phyloP scores from a whole-genome alignment of 2,329 filamentous ascomycete genomes.

The Chrysosporium keratinophilum region DNA sequence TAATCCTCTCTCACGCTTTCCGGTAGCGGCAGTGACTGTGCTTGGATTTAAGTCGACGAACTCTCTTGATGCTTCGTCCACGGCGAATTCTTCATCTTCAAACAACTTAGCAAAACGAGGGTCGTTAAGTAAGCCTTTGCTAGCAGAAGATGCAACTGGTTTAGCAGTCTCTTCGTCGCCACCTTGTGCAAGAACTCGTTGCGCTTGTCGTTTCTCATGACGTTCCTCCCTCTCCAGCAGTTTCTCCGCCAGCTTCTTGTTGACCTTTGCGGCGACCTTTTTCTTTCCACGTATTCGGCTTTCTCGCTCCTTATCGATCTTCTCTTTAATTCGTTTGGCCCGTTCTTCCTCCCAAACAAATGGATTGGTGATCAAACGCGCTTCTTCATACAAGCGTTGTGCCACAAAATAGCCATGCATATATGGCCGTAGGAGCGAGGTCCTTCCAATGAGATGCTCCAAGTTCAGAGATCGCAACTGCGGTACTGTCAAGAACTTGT shows the following conservation, averaged over 20 bases:
- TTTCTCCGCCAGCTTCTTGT: conserved; percentile 55
- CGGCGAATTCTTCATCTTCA: conserved; percentile 82
- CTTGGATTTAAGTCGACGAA: conserved; percentile 85
- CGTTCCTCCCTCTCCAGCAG: conserved; percentile 52
- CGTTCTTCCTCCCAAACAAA: conserved; percentile 89
- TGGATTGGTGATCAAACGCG: conserved; percentile 81
- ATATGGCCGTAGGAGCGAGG: conserved; percentile 80
- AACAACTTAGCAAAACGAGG: conserved; percentile 81
- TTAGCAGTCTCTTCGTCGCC: conserved; percentile 41
- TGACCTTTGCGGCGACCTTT: conserved; percentile 84
- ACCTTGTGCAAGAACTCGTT: conserved; percentile 44
- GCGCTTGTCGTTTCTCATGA: conserved; percentile 35
- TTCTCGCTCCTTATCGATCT: conserved; percentile 94
- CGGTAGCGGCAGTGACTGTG: conserved; percentile 41
- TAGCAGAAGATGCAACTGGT: conserved; percentile 18
- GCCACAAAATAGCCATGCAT: conserved; percentile 99
- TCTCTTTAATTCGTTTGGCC: conserved; percentile 81
- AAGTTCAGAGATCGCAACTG: conserved; percentile 79
- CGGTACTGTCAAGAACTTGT: conserved; percentile 87
- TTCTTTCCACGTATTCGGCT: conserved; percentile 88
- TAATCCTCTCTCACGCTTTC: conserved; percentile 40
- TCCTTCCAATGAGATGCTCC: conserved; percentile 80
- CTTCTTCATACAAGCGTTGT: conserved; percentile 90
- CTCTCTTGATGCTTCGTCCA: conserved; percentile 81
- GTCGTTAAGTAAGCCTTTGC: conserved; percentile 60